Conservation (phyloP, 2,329 filamentous ascomycete genomes). For the Cladosporium sphaerospermum region DNA sequence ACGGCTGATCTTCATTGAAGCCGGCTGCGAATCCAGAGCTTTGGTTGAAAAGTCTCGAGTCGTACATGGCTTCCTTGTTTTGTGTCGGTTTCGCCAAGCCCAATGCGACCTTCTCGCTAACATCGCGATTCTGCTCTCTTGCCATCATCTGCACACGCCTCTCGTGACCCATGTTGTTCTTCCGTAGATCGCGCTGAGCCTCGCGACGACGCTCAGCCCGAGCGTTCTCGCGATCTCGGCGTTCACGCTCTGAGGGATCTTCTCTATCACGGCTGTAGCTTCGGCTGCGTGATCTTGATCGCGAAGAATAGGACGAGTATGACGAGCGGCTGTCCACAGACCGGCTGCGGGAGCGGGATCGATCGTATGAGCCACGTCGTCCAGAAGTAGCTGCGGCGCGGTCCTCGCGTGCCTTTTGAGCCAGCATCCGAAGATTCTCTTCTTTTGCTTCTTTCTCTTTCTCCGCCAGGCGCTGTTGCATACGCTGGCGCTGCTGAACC, state of each 20-base stretch:
- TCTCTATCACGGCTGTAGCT: slow-evolving; percentile 38
- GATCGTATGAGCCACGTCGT: slow-evolving; percentile 31
- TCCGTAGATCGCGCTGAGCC: slow-evolving; percentile 80
- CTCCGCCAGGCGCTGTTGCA: slow-evolving; percentile 94
- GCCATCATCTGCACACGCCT: slow-evolving; percentile 87
- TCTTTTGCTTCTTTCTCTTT: slow-evolving; percentile 95
- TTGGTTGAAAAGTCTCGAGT: slow-evolving; percentile 92
- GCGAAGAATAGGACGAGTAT: slow-evolving; percentile 37
- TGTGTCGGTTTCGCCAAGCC: slow-evolving; percentile 92
- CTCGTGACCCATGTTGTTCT: slow-evolving; percentile 93
- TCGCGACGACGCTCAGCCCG: slow-evolving; percentile 74
- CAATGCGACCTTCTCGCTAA: slow-evolving; percentile 92
- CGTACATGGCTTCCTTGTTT: slow-evolving; percentile 90
- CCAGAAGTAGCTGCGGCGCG: slow-evolving; percentile 38
- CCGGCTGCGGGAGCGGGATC: slow-evolving; percentile 25
- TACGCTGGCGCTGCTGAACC: slow-evolving; percentile 81
- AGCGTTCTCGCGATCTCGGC: slow-evolving; percentile 66
- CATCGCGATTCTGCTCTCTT: slow-evolving; percentile 91
- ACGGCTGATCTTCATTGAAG: slow-evolving; percentile 95
- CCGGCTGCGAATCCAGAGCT: slow-evolving; percentile 78
- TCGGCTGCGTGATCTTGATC: slow-evolving; percentile 17
- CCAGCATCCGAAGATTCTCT: slow-evolving; percentile 78
- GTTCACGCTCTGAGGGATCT: slow-evolving; percentile 49
- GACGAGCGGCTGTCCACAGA: slow-evolving; percentile 27
- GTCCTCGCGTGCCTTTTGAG: slow-evolving; percentile 87